These are phyloP conservation scores for Catharanthus roseus DNA, from an alignment of 257 asterid species.

Conservation along the genomic window DNA sequence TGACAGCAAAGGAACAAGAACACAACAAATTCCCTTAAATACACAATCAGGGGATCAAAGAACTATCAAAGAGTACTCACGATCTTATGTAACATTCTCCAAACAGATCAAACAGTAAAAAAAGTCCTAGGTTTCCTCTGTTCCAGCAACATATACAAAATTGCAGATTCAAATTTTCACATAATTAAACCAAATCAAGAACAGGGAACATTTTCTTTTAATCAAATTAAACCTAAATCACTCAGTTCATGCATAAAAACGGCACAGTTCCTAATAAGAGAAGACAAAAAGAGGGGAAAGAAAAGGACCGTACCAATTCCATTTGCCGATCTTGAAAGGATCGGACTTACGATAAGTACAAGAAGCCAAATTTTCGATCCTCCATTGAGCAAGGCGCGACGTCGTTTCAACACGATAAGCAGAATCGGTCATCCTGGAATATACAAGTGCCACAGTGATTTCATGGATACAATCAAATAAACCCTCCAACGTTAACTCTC, in stretches of 20 bases:
- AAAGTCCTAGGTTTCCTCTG: not conserved
- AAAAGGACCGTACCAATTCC: slow-evolving; percentile 61
- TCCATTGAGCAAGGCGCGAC: slow-evolving; percentile 92
- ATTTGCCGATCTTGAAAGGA: slow-evolving; percentile 69
- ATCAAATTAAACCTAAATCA: not conserved
- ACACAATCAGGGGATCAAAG: no score
- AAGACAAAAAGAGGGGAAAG: not conserved
- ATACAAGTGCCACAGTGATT: slow-evolving; percentile 64
- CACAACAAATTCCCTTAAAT: not conserved
- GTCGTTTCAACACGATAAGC: slow-evolving; percentile 89
- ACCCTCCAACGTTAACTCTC: slow-evolving; percentile 70
- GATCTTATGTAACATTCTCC: no score
- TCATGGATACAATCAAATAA: slow-evolving; percentile 85
- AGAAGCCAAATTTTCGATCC: slow-evolving; percentile 63
- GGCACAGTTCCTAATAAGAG: no score
- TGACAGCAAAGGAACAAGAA: not conserved
- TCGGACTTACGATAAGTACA: slow-evolving; percentile 68
- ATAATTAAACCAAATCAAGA: not conserved
- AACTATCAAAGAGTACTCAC: no score
- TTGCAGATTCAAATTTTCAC: slow-evolving; percentile 8
- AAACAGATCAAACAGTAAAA: not conserved
- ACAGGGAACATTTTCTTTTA: not conserved
- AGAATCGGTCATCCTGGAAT: slow-evolving; percentile 79
- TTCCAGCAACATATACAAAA: not conserved
- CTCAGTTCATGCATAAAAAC: no score